Evolutionary conservation across 768 basidiomycete species (phyloP).

Genomic region (Leccinellum rugosiceps): DNA sequence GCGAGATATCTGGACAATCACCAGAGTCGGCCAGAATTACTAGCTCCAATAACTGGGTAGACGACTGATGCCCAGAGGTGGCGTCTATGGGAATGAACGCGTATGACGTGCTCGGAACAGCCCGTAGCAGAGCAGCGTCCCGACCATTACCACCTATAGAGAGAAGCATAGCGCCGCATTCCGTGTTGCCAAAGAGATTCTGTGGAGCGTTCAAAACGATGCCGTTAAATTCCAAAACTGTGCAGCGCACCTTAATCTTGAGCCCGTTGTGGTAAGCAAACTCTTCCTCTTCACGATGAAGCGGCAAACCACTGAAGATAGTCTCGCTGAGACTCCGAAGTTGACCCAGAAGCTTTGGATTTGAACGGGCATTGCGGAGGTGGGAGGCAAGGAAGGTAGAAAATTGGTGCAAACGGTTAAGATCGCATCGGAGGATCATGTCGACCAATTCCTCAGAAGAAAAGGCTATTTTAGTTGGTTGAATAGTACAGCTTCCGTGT

Average conservation of each 20-base stretch:
- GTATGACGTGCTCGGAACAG: constrained; percentile 63
- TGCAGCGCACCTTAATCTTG: constrained; percentile 51
- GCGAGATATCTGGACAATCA: constrained; percentile 62
- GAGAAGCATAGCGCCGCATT: constrained; percentile 70
- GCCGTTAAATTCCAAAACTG: constrained; percentile 12
- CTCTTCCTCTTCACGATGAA: constrained; percentile 65
- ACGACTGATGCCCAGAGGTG: constrained; percentile 49
- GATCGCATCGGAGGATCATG: constrained; percentile 63
- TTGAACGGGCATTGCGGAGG: constrained; percentile 53
- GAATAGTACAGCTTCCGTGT: constrained; percentile 69
- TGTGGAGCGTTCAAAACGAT: constrained; percentile 31
- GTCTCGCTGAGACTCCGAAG: constrained; percentile 60
- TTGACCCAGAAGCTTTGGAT: constrained; percentile 58
- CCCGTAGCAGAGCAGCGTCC: constrained; percentile 50
- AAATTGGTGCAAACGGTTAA: constrained; percentile 78
- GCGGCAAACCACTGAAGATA: constrained; percentile 60
- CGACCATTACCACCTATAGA: constrained; percentile 53
- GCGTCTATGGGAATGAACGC: constrained; percentile 59
- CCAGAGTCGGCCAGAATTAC: constrained; percentile 64
- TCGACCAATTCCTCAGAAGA: constrained; percentile 65
- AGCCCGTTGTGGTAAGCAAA: constrained; percentile 67
- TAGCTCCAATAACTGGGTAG: constrained; percentile 57
- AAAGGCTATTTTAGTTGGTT: constrained; percentile 64
- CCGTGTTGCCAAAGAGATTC: constrained; percentile 82
- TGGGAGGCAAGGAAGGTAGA: constrained; percentile 64